These are phyloP conservation scores for Sphaerostilbella broomeana DNA, from an alignment of 2,329 filamentous ascomycete species.

Conservation along the genomic window DNA sequence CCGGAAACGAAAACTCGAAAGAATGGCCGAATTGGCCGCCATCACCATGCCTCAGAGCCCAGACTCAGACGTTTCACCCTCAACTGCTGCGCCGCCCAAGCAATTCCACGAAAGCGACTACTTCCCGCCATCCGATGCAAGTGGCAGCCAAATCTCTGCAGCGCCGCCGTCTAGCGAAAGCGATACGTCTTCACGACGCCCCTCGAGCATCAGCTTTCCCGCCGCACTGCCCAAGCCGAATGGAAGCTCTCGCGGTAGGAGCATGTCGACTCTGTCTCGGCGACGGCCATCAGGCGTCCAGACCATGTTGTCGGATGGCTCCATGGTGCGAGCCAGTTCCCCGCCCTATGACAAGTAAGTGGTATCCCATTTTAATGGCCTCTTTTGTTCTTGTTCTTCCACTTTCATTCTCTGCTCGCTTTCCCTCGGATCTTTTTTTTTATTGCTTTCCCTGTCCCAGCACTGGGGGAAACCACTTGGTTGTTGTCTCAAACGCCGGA, in stretches of 20 bases:
- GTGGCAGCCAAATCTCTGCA: slow-evolving; percentile 8
- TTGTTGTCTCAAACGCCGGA: not conserved
- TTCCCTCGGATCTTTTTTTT: not conserved
- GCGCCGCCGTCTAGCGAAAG: slow-evolving; percentile 14
- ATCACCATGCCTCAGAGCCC: slow-evolving; percentile 27
- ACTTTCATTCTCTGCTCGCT: not conserved
- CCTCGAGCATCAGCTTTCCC: slow-evolving; percentile 30
- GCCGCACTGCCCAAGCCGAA: slow-evolving; percentile 26
- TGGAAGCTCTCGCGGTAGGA: slow-evolving; percentile 29
- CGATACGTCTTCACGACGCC: slow-evolving; percentile 22
- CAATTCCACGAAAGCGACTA: slow-evolving; percentile 13
- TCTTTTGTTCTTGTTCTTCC: not conserved
- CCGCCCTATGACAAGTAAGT: slow-evolving; percentile 44
- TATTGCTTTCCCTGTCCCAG: no score
- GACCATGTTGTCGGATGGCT: slow-evolving; percentile 31
- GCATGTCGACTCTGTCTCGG: slow-evolving; percentile 3
- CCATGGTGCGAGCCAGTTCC: slow-evolving; percentile 39
- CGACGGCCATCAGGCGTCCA: slow-evolving; percentile 7
- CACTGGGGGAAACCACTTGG: no score
- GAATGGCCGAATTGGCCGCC: no score
- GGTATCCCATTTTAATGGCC: not conserved
- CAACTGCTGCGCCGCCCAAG: slow-evolving; percentile 22
- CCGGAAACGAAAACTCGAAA: no score
- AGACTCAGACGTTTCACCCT: slow-evolving; percentile 39
- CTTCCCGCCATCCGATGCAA: slow-evolving; percentile 2